Conservation (phyloP, 2,329 filamentous ascomycete species). For the Orbilia blumenaviensis region DNA sequence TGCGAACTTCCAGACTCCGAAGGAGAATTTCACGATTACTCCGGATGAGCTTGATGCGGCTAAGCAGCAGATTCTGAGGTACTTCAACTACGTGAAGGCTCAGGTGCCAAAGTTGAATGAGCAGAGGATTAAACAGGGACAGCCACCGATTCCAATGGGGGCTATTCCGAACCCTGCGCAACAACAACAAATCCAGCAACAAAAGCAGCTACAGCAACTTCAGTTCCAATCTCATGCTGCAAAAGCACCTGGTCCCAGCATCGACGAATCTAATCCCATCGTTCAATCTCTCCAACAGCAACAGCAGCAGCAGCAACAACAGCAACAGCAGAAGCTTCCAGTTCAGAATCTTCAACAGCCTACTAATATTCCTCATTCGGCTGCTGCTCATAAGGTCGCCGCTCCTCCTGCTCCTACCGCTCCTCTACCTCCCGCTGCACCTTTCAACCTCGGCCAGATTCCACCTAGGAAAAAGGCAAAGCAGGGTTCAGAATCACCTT, state of each 20-base stretch:
- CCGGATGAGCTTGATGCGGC: slow-evolving; percentile 45
- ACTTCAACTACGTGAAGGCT: slow-evolving; percentile 50
- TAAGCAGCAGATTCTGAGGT: slow-evolving; percentile 37
- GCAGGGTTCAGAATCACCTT: slow-evolving; percentile 35
- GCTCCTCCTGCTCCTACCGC: slow-evolving; percentile 46
- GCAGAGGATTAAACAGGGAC: slow-evolving; percentile 27
- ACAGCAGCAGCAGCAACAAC: neutral
- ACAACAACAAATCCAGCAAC: slow-evolving; percentile 25
- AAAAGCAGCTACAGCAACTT: slow-evolving; percentile 5
- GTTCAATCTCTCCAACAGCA: neutral
- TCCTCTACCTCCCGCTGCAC: slow-evolving; percentile 26
- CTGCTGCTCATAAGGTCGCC: slow-evolving; percentile 15
- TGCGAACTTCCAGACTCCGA: slow-evolving; percentile 28
- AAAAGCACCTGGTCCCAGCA: slow-evolving; percentile 11
- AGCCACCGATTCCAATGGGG: slow-evolving; percentile 33
- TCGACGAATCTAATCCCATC: neutral
- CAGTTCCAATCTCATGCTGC: neutral
- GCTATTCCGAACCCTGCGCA: slow-evolving; percentile 24
- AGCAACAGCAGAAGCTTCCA: slow-evolving; percentile 17
- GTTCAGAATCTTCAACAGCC: slow-evolving; percentile 1
- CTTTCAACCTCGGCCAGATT: slow-evolving; percentile 31
- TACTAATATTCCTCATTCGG: neutral
- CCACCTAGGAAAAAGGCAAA: slow-evolving; percentile 45
- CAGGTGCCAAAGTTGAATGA: slow-evolving; percentile 47
- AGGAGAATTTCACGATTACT: slow-evolving; percentile 44